Evolutionary conservation across 176 grass and related monocot genomes (phyloP), one percentile per base, ranked within the genome.

Genomic region (Triticum urartu): DNA sequence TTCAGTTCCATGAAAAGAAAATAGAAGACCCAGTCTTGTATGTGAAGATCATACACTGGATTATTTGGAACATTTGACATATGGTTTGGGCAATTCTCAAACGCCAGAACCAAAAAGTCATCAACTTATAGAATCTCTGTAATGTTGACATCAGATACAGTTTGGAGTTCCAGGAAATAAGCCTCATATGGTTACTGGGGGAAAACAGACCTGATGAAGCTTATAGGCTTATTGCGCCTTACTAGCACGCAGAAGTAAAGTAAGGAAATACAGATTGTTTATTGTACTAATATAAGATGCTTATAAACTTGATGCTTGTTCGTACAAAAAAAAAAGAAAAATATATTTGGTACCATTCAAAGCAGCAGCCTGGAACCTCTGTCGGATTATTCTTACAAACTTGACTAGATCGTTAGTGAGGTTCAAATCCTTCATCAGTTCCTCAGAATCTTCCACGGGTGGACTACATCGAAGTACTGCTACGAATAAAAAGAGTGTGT

Each of bases 351-450:
- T 93, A 98, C 96, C 96, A 85, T 84, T 67, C 36, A 85, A 59
- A 42, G 84, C 25, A 88, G 85, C 75, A 87, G 68, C 69, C 79
- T 87, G 88, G 76, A 98, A 90, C 48, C 84, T 96, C 69, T 88
- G 85, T 81, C 97, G 89, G 77, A 88, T 84, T 18, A 79, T 89
- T 81, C 87, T 92, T 22, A 91, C 79, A 87, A 93, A 96, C 80
- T 86, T 81, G 81, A 66, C 68, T 13, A 92, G 11, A 86, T 87
- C n/a, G 18, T 87, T 80, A 52, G 61, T 88, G 86, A 83, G 70
- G 81, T 96, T 88, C 83, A 98, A 77, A 35, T 89, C 88, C 35
- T 87, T 86, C 34, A 83, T 34, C 79, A 91, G 61, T 56, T 92
- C 84, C 50, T 88, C 83, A 7, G 80, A 70, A 40, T 92, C 95